A percentile compares a stretch with the other conserved stretches of the same genome.
phyloP scores from a whole-genome alignment of 2,329 filamentous ascomycete species.

The Claviceps cyperi region DNA sequence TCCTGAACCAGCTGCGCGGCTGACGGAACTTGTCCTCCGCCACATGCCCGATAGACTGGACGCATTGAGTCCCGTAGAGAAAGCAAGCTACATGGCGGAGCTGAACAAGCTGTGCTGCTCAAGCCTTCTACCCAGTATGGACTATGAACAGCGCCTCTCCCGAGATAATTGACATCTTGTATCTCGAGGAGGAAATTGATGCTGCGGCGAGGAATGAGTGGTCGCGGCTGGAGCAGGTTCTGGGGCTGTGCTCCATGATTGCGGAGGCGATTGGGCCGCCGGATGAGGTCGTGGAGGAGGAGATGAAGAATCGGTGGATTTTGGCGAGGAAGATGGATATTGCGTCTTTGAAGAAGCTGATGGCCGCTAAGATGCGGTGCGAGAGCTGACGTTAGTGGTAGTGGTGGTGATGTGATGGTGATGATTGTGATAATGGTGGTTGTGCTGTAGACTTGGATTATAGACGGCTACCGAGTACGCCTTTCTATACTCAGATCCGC shows the following conservation, averaged over 20 bases:
- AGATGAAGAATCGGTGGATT: slow-evolving; percentile 13
- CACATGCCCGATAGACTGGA: neutral
- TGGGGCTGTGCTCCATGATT: slow-evolving; percentile 14
- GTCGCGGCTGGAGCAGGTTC: slow-evolving; percentile 13
- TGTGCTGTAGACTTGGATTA: no score
- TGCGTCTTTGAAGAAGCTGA: slow-evolving; percentile 11
- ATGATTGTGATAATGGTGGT: no score
- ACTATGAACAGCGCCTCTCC: slow-evolving; percentile 11
- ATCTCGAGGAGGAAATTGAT: slow-evolving; percentile 15
- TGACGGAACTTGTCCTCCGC: neutral
- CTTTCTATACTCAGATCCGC: no score
- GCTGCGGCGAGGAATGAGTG: slow-evolving; percentile 12
- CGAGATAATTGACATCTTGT: slow-evolving; percentile 14
- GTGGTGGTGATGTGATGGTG: no score
- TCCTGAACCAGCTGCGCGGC: neutral
- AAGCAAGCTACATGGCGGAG: slow-evolving; percentile 12
- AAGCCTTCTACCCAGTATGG: slow-evolving; percentile 4
- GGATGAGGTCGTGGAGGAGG: slow-evolving; percentile 8
- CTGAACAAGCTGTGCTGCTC: slow-evolving; percentile 10
- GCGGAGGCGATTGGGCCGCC: slow-evolving; percentile 11
- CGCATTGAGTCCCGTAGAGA: slow-evolving; percentile 1
- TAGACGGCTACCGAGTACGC: no score
- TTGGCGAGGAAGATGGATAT: slow-evolving; percentile 13
- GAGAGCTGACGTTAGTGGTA: no score
- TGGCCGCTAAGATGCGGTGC: slow-evolving; percentile 2